A percentile compares a stretch with the other conserved stretches of the same genome.
phyloP scores from a whole-genome alignment of 768 basidiomycete species.

The Tylopilus plumbeoviolaceoides region DNA sequence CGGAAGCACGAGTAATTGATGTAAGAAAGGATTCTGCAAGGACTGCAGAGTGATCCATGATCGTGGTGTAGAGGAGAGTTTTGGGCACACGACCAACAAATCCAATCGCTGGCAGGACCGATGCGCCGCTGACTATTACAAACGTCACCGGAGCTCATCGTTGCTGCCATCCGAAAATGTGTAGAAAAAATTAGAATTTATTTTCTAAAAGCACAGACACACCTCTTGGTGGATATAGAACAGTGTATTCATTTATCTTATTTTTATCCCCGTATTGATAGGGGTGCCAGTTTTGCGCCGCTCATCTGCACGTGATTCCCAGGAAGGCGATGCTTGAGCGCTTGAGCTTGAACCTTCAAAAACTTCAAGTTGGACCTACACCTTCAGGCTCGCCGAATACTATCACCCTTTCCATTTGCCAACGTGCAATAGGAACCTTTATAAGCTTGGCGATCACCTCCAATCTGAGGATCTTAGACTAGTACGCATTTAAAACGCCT shows the following conservation, averaged over 20 bases:
- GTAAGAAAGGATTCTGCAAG: conserved; percentile 9
- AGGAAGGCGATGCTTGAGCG: too few relatives aligned
- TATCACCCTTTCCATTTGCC: too few relatives aligned
- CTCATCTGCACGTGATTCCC: too few relatives aligned
- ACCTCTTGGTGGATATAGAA: neutral
- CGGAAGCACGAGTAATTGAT: conserved; percentile 3
- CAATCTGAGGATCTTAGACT: neutral
- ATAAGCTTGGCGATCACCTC: too few relatives aligned
- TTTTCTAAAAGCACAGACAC: neutral
- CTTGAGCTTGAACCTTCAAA: too few relatives aligned
- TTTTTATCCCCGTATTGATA: too few relatives aligned
- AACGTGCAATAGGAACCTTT: too few relatives aligned
- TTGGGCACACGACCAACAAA: conserved; percentile 23
- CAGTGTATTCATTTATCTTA: too few relatives aligned
- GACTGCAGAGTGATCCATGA: conserved; percentile 13
- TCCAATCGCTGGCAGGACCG: neutral
- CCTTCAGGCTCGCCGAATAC: too few relatives aligned
- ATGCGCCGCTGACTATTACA: neutral
- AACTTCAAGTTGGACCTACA: neutral
- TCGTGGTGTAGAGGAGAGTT: conserved; percentile 1
- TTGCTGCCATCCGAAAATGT: too few relatives aligned
- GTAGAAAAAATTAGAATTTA: too few relatives aligned
- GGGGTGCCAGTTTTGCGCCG: too few relatives aligned
- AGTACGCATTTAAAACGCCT: neutral
- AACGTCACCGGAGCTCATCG: neutral